Base-by-base conservation (phyloP, 495 filamentous ascomycete species). In the Aspergillus sclerotiicarbonarius region DNA sequence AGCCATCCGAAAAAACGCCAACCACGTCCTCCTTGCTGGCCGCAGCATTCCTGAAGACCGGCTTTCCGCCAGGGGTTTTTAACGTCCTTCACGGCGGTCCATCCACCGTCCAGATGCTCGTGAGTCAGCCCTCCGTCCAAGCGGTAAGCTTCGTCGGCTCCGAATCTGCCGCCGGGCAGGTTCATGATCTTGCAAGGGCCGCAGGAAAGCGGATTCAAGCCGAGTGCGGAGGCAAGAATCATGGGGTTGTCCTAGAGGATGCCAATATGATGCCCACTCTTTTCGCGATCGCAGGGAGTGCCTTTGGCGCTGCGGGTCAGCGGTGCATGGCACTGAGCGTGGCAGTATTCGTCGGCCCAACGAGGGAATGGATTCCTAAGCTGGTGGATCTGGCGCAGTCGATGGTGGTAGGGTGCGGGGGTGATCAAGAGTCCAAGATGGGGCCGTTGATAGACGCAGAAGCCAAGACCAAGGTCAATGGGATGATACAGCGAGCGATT, bases 271-370 rank as follows among this genome's bases (percentile, higher is more conserved):
- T 62, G 62, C 37, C 63, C 0, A 64, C 69, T 2, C 48, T 68
- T 9, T 68, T 66, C 19, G 69, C 64, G 0, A 64, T 71, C 20
- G 68, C 66, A 6, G 66, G 68, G 13, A 64, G 66, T 61, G 66
- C 68, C 7, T 68, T 71, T 49, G 68, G 66, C 4, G 68, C 68
- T 15, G 68, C 68, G 15, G 68, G 66, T 8, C 68, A 71, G 52
- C 55, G 68, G 18, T 71, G 68, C 46, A 71, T 71, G 66, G 58
- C 62, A 0, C 59, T 71, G 0, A 63, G 55, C 13, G 68, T 69
- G 6, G 68, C 66, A 0, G 64, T 71, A 1, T 71, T 71, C 58
- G 68, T 71, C 10, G 68, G 68, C 1, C 35, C n/a, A 8, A 66
- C 58, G 7, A 44, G 51, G 9, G 56, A 62, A 8, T 62, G 66